Evolutionary conservation across 306 rosid genomes (phyloP), one percentile per base, ranked within the genome.

Genomic region (Vigna mungo): DNA sequence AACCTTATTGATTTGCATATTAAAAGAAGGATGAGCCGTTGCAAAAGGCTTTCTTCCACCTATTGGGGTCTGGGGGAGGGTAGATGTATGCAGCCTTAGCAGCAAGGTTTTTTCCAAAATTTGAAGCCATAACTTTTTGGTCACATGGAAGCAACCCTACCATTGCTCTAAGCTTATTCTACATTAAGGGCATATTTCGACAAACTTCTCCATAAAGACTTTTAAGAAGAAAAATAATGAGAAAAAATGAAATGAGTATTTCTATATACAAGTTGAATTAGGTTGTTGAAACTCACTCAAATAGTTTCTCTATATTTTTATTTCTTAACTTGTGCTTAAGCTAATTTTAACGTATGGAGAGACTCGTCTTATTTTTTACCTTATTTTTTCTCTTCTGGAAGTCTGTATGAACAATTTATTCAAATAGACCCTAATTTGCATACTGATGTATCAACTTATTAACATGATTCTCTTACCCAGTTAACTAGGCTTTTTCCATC

Each of bases 401-500:
- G 0, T 41, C 46, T 41, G 10, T 9, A 0, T 0, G 46, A 41
- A 8, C 8, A 41, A 9, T 2, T 9, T 41, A 1, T 41, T 41
- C 13, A 41, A 9, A 41, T 39, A 41, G 46, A 41, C 13, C 46
- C 12, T 41, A 41, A 52, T 66, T 69, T 43, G 9, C 44, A 54
- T 58, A 61, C 17, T 8, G 49, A 66, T 25, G 41, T 71, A 13
- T 75, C 34, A 64, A 32, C n/a, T 6, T 11, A 2, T 32, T 25
- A 61, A 20, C 43, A 78, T 51, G 54, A 43, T 36, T 58, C 20
- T 80, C 89, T 86, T 83, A 86, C 89, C 89, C 89, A 86, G 37
- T 44, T 80, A 55, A 75, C 66, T 9, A 86, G 84, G 66, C 36
- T 58, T 81, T 81, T 86, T 47, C 86, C 67, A 25, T 80, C 80